phyloP scores from a whole-genome alignment of 805 yeast genomes.

The Barnettozyma californica region DNA sequence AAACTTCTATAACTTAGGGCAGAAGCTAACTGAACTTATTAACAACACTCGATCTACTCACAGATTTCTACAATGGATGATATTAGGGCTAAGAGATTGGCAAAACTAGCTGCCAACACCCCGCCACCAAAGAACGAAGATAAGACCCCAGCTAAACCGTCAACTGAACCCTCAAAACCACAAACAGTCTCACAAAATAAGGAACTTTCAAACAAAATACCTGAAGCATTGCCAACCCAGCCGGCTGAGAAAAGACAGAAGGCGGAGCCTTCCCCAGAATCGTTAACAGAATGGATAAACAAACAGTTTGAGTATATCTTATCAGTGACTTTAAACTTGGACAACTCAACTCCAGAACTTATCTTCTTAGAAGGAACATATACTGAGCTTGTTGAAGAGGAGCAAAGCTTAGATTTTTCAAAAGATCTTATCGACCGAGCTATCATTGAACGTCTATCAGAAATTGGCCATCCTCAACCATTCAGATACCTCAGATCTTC shows the following conservation, averaged over 20 bases:
- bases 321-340: conserved; percentile 19
- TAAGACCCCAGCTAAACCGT: background rate
- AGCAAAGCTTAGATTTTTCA: conserved; percentile 17
- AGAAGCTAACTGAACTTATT: no score
- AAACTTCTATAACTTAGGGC: no score
- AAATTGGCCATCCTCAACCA: conserved; percentile 43
- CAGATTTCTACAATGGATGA: conserved; percentile 18
- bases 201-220: background rate
- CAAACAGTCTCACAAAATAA: background rate
- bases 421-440: conserved; percentile 38
- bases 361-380: conserved; percentile 21
- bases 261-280: conserved; percentile 1
- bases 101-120: conserved; percentile 12
- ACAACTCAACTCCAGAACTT: conserved; percentile 7
- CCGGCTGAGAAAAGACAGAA: conserved; percentile 1
- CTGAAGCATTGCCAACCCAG: background rate
- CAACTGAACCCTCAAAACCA: background rate
- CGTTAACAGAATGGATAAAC: conserved; percentile 10
- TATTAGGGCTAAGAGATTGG: conserved; percentile 34
- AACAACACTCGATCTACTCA: background rate
- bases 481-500: conserved; percentile 42
- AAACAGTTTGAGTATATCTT: conserved; percentile 14
- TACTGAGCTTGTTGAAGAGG: conserved; percentile 19
- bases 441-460: conserved; percentile 52
- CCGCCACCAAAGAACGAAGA: background rate